Conservation (phyloP, 805 yeast species). For the Candida sonorensis region DNA sequence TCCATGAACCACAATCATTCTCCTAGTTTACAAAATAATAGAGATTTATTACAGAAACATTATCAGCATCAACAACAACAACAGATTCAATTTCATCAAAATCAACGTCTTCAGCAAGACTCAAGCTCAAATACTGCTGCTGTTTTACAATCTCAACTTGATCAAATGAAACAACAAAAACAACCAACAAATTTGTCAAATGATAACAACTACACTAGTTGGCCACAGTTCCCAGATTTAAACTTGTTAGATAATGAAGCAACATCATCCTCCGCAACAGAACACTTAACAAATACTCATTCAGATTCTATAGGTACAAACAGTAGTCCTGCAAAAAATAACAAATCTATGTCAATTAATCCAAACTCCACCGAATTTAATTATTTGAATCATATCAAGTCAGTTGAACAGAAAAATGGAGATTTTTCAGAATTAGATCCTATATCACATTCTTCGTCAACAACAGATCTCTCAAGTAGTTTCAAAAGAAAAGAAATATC, state of each 20-base stretch:
- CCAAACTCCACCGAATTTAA: conserved; percentile 52
- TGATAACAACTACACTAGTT: conserved; percentile 19
- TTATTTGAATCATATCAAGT: conserved; percentile 57
- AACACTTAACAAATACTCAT: not conserved
- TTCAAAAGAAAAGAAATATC: conserved; percentile 20
- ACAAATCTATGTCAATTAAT: conserved; percentile 20
- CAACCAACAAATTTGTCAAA: conserved; percentile 5
- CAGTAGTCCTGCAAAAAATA: not conserved
- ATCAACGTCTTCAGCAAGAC: no score
- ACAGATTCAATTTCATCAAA: not conserved
- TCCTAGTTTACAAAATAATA: not conserved
- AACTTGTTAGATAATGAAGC: conserved; percentile 11
- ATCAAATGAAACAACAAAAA: not conserved
- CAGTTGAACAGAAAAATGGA: conserved; percentile 32
- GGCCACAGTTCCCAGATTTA: conserved; percentile 31
- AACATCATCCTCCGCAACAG: no score
- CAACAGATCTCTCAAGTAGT: conserved; percentile 3
- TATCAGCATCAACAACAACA: conserved; percentile 2
- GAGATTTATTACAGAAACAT: not conserved
- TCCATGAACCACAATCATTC: no score
- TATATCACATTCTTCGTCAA: no score
- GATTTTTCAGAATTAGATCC: no score
- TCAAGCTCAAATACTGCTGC: not conserved
- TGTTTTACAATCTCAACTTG: conserved; percentile 1
- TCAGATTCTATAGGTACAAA: not conserved